Base-by-base conservation (phyloP, 371 early-diverging fungal genomes). In the Mucor plumbeus region DNA sequence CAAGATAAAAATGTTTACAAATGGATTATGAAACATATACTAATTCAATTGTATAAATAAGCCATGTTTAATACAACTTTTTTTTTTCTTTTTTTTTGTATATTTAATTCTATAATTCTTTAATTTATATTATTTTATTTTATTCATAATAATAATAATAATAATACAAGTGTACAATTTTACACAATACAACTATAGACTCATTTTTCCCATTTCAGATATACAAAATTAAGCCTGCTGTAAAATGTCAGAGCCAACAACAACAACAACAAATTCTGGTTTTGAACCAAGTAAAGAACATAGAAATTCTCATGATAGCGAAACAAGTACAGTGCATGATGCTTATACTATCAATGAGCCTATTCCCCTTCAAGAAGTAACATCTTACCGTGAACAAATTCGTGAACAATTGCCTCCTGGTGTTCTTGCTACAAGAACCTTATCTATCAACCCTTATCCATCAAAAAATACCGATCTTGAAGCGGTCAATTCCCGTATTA, bases 351-450 rank as follows among this genome's bases (percentile, higher is more conserved):
- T 72, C 10, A 61, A 72, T 26, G 68, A 72, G 15, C 68, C 72
- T 19, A 61, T 48, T 19, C 68, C 65, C 39, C 41, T 64, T 31
- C 72, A 72, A 65, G 72, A 72, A 54, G 54, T 65, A 4, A 13
- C 59, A 7, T 58, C 61, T 0, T 68, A 72, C 33, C 50, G 62
- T 31, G 68, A 72, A 34, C 64, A 68, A 39, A 68, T 72, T 35
- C 72, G 72, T 17, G 72, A 68, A 14, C 72, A 72, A 31, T 14
- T 72, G 14, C 72, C 72, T 50, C 72, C 72, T 31, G 65, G 72
- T 17, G 60, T 72, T 17, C 59, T 72, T 15, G 53, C 69, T 6
- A 69, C 69, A 44, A 62, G 60, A 60, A 69, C 69, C 1, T 55
- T 73, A 44, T 69, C 69, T 9, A 61, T 69, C 14, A 50, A 66